Evolutionary conservation across 2,329 filamentous ascomycete genomes (phyloP), one percentile per base, ranked within the genome.

Genomic region (Colletotrichum aenigma): DNA sequence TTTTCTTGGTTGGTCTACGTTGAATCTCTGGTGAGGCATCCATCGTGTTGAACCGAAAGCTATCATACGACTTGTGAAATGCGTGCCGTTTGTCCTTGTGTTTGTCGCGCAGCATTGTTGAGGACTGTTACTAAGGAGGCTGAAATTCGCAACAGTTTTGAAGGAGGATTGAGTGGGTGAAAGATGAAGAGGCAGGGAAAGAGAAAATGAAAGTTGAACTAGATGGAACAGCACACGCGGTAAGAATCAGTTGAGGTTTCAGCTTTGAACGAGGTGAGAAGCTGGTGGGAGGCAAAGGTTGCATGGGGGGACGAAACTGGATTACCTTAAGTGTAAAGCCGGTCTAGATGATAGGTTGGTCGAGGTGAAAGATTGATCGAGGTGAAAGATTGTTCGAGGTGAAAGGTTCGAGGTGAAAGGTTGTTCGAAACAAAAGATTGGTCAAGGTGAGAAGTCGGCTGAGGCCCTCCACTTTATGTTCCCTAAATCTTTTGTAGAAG

Each of bases 401-500:
- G 3, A 48, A 43, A 12, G 30, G 2, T 28, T 24, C 24, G 24
- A 24, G 24, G 24, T 24, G 24, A 24, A 24, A 4, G 24, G 24
- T 24, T 24, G 24, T 24, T 9, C 7, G 8, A 28, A 7, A 26
- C 6, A 8, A 28, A 28, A 28, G 36, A 4, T 48, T 48, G 18
- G 5, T 48, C 0, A 3, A 48, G 38, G 2, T 48, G 3, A 48
- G n/a, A 48, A 48, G 10, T 21, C n/a, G 6, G 10, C n/a, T 43
- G 18, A n/a, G 9, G 18, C 1, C 18, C 0, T 43, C 3, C 9
- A 2, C 9, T n/a, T 43, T 6, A 48, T 48, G 3, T 3, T 21
- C 38, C 18, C 1, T 0, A 0, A 0, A n/a, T n/a, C n/a, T 48
- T 48, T 2, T 21, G 2, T 21, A 21, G 43, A n/a, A n/a, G 43